A percentile compares a stretch with the other conserved stretches of the same genome.
phyloP scores from a whole-genome alignment of 768 basidiomycete species.

The Naganishia kalamii region DNA sequence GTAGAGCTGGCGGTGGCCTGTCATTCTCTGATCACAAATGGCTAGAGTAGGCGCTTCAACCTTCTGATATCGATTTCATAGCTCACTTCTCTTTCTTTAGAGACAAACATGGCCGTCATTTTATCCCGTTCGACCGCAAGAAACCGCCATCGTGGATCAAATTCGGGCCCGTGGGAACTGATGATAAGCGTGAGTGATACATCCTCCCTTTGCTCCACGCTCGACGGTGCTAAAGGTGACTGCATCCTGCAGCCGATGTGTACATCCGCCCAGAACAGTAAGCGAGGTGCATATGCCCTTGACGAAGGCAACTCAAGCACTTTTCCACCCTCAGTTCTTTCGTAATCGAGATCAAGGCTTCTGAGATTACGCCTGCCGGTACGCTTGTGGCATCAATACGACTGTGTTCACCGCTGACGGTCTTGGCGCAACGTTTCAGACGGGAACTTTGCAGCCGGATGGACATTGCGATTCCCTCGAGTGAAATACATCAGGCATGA shows the following conservation, averaged over 20 bases:
- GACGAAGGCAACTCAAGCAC: neutral
- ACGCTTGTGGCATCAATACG: slow-evolving; percentile 15
- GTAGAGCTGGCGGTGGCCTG: slow-evolving; percentile 83
- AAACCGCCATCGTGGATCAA: slow-evolving; percentile 61
- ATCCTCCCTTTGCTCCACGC: slow-evolving; percentile 33
- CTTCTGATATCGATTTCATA: neutral
- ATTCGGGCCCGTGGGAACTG: slow-evolving; percentile 34
- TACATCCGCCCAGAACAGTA: slow-evolving; percentile 87
- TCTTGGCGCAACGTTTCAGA: slow-evolving; percentile 9
- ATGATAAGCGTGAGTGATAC: slow-evolving; percentile 45
- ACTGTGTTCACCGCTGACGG: neutral
- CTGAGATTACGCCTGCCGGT: slow-evolving; percentile 78
- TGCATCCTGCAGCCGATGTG: slow-evolving; percentile 63
- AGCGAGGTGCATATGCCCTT: slow-evolving; percentile 26
- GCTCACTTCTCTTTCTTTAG: slow-evolving; percentile 31
- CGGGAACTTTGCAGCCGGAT: slow-evolving; percentile 77
- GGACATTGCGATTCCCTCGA: slow-evolving; percentile 92
- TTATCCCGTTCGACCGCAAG: slow-evolving; percentile 72
- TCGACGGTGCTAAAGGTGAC: too few species aligned
- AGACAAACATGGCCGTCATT: slow-evolving; percentile 55
- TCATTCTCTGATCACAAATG: slow-evolving; percentile 78
- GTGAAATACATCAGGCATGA: slow-evolving; percentile 51
- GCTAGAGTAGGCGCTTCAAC: slow-evolving; percentile 51
- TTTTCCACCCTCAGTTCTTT: slow-evolving; percentile 63
- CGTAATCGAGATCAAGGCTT: slow-evolving; percentile 85